Evolutionary conservation across 1,284 basidiomycete genomes (phyloP).

Genomic region (Mycena sp.): DNA sequence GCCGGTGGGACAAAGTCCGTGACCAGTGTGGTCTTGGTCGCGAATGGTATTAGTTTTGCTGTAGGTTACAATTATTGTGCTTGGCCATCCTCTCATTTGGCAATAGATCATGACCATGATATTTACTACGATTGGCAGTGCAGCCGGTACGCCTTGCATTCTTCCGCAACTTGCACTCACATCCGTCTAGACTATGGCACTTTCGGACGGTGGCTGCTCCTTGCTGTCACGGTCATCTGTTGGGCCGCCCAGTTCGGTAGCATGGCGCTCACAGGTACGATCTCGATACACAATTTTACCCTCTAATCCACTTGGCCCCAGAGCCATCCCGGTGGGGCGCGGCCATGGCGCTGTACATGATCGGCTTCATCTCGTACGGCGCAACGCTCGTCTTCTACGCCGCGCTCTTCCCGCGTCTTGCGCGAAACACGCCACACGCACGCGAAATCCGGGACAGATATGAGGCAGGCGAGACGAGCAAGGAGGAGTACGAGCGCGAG

Average conservation of each 20-base stretch:
- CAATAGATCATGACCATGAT: conserved; percentile 78
- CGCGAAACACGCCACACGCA: conserved; percentile 79
- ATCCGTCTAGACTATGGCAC: conserved; percentile 61
- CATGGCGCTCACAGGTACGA: conserved; percentile 73
- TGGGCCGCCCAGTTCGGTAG: conserved; percentile 85
- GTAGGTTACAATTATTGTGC: conserved; percentile 46
- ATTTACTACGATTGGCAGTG: conserved; percentile 85
- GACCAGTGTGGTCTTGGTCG: conserved; percentile 77
- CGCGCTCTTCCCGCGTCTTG: conserved; percentile 84
- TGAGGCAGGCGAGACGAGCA: conserved; percentile 64
- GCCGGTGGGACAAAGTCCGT: conserved; percentile 73
- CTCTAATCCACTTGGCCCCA: conserved; percentile 35
- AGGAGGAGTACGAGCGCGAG: conserved; percentile 76
- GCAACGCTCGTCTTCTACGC: conserved; percentile 86
- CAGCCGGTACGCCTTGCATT: conserved; percentile 61
- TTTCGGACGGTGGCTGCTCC: conserved; percentile 81
- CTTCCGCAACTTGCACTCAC: neutral
- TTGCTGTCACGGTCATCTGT: conserved; percentile 76
- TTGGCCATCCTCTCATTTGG: neutral
- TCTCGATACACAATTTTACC: conserved; percentile 19
- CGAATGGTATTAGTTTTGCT: conserved; percentile 82
- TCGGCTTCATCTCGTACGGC: conserved; percentile 81
- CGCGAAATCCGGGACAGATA: conserved; percentile 66
- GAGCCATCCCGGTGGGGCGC: conserved; percentile 76
- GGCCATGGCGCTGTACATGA: conserved; percentile 84